Conservation (phyloP, 2,329 filamentous ascomycete species). For the Mollisiaceae sp. region DNA sequence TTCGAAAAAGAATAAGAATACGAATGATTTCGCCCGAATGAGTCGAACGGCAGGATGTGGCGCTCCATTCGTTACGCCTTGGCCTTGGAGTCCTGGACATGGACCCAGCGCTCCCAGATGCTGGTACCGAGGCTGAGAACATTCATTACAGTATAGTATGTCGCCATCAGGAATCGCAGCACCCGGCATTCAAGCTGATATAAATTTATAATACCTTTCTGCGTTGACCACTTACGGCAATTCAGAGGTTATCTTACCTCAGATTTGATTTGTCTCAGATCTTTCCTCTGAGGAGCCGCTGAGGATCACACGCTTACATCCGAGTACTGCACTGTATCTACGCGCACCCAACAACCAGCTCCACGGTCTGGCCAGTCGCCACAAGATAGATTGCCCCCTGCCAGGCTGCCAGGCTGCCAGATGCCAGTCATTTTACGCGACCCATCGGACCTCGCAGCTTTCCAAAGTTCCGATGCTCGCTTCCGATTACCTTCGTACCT, state of each 20-base stretch:
- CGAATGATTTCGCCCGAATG: neutral
- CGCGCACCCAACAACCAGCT: neutral
- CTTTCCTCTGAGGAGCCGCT: neutral
- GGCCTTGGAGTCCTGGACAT: neutral
- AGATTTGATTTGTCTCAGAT: neutral
- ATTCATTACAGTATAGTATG: no score
- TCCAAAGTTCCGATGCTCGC: neutral
- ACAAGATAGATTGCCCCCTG: no score
- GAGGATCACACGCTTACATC: neutral
- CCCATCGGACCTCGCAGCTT: neutral
- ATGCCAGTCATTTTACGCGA: neutral
- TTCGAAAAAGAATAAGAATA: neutral
- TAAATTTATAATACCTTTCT: neutral
- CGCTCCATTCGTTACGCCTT: neutral
- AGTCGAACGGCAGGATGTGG: conserved; percentile 1
- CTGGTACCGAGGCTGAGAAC: neutral
- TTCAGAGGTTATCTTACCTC: neutral
- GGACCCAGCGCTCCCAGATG: neutral
- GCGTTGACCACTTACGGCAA: neutral
- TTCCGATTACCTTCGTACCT: neutral
- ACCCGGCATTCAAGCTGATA: neutral
- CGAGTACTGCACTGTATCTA: neutral
- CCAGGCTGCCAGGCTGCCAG: no score
- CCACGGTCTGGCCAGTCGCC: neutral
- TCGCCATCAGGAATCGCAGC: neutral